These are phyloP conservation scores for Pseudogymnoascus sp. DNA, from an alignment of 2,329 filamentous ascomycete genomes.

Conservation along the genomic window DNA sequence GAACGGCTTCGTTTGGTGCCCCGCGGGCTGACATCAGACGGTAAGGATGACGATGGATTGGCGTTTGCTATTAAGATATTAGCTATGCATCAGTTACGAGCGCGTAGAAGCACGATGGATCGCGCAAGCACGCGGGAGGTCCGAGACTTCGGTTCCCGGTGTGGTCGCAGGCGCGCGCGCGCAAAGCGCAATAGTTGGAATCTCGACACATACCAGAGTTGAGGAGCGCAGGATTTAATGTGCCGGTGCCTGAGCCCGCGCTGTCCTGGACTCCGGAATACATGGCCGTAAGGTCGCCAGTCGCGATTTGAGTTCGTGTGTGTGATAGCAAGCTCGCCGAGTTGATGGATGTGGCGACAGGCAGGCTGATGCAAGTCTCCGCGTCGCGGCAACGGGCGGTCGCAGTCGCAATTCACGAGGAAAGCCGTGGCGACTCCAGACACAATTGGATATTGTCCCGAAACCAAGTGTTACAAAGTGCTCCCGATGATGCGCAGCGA, in stretches of 20 bases:
- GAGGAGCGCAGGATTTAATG: slow-evolving; percentile 83
- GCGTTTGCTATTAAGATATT: slow-evolving; percentile 20
- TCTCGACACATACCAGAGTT: slow-evolving; percentile 42
- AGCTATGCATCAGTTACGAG: neutral
- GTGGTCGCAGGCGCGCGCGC: slow-evolving; percentile 19
- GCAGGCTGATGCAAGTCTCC: slow-evolving; percentile 10
- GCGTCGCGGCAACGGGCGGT: slow-evolving; percentile 10
- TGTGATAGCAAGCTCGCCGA: slow-evolving; percentile 9
- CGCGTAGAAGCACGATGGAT: slow-evolving; percentile 22
- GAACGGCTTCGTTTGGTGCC: slow-evolving; percentile 75
- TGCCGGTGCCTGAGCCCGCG: slow-evolving; percentile 76
- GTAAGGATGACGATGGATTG: slow-evolving; percentile 35
- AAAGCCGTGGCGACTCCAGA: neutral
- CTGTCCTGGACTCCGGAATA: slow-evolving; percentile 29
- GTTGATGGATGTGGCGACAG: slow-evolving; percentile 8
- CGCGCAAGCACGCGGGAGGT: slow-evolving; percentile 18
- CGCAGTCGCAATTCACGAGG: slow-evolving; percentile 7
- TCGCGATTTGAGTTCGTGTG: slow-evolving; percentile 8
- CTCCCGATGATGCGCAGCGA: slow-evolving; percentile 4
- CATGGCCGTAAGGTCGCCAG: neutral
- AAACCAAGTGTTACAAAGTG: slow-evolving; percentile 5
- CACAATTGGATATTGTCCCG: slow-evolving; percentile 9
- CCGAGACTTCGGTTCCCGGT: slow-evolving; percentile 16
- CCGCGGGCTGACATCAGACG: slow-evolving; percentile 50
- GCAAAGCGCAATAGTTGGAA: slow-evolving; percentile 16